A percentile compares a stretch with the other conserved stretches of the same genome.
phyloP scores from a whole-genome alignment of 345 rosid species.

The Moringa oleifera region DNA sequence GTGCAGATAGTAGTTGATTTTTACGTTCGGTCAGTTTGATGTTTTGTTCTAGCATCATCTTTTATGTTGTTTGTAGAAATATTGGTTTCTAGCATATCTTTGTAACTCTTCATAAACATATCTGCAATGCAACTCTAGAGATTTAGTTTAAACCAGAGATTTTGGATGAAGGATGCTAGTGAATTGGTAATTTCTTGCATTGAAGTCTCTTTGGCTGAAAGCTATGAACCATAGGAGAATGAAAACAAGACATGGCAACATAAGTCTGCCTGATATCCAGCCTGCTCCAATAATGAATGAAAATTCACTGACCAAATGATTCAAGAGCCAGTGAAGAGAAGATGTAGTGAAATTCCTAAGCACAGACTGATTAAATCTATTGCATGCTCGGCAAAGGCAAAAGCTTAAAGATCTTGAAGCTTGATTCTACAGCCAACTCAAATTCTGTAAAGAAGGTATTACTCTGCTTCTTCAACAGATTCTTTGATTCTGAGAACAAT shows the following conservation, averaged over 20 bases:
- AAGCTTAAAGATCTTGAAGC: neutral
- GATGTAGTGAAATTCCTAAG: neutral
- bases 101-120: neutral
- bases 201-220: no score
- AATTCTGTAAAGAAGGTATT: conserved; percentile 2
- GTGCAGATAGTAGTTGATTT: neutral
- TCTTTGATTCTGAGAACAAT: conserved; percentile 56
- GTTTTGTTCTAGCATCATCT: neutral
- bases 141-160: neutral
- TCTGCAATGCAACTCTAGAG: neutral
- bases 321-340: no score
- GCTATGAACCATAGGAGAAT: no score
- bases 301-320: neutral
- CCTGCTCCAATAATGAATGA: neutral
- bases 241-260: no score
- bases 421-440: conserved; percentile 8
- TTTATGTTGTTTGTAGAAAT: neutral
- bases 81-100: neutral
- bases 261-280: no score
- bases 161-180: neutral
- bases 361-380: neutral
- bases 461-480: conserved; percentile 50
- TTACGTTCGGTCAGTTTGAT: neutral
- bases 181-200: neutral
- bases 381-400: no score